Base-by-base conservation (phyloP, 2,329 filamentous ascomycete species). In the Grosmannia huntii region DNA sequence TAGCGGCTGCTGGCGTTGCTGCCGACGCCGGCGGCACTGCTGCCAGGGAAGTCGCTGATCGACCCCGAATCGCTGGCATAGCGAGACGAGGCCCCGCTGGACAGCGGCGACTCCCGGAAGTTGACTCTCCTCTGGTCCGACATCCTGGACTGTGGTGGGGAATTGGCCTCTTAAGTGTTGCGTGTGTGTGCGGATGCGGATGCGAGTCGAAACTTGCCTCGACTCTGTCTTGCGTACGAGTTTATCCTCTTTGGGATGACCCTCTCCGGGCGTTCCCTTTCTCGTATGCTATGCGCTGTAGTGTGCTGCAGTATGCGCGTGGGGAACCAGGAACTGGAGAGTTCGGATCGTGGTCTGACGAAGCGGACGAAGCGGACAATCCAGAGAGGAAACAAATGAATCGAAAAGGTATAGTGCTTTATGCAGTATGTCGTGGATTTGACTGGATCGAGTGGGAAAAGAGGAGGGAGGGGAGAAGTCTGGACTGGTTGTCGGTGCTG, bases 11-110 rank as follows among this genome's bases (percentile, higher is more conserved):
- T 53, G 3, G 23, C 19, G 33, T 44, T 54, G 58, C 51, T 56
- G 51, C 55, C 49, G 1, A 14, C 44, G 21, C 46, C 57, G 28
- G 23, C 31, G 10, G 53, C 53, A 31, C 48, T 48, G 54, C 54
- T 57, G 61, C 64, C 66, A 56, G 67, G 66, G 53, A 65, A 65
- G 60, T 67, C 68, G 62, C 66, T 70, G 58, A 67, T 65, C 58
- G 68, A 69, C 62, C 66, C 69, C 12, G 67, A 70, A 60, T 70
- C 68, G 63, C 66, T 68, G 51, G 65, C 64, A 41, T 66, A 65
- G 53, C 67, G 62, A 53, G 68, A 67, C 61, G 64, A 63, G 33
- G 61, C 61, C 53, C 64, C 65, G 62, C 64, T 66, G 56, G 65
- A 63, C 60, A 62, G 60, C 56, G 66, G 65, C 41, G 66, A 67